These are phyloP conservation scores for Ophiosphaerella korrae DNA, from an alignment of 2,329 filamentous ascomycete genomes.

Conservation along the genomic window DNA sequence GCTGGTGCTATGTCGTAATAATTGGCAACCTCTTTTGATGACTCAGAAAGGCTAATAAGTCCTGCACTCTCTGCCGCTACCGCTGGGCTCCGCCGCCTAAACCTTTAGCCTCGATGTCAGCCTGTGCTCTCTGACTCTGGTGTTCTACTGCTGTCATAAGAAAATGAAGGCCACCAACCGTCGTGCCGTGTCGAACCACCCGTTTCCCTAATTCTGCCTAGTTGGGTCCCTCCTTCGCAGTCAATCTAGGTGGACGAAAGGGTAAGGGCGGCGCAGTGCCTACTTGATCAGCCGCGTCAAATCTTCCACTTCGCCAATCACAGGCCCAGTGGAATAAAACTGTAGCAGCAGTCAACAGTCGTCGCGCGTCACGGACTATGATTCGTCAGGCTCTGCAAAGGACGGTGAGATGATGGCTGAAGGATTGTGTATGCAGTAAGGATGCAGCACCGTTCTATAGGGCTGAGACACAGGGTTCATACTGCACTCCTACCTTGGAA, in stretches of 20 bases:
- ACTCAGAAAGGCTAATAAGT: too few species aligned
- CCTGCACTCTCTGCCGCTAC: neutral
- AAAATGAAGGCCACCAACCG: too few species aligned
- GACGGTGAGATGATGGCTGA: slow-evolving; percentile 33
- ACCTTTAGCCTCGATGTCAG: too few species aligned
- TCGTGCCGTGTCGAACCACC: too few species aligned
- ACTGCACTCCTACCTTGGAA: slow-evolving; percentile 4
- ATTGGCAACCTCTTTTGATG: too few species aligned
- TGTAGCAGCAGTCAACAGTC: neutral
- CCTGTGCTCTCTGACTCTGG: too few species aligned
- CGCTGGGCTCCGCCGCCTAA: too few species aligned
- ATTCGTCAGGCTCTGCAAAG: slow-evolving; percentile 21
- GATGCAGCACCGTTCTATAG: slow-evolving; percentile 21
- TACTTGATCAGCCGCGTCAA: neutral
- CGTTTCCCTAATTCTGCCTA: too few species aligned
- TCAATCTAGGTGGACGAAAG: neutral
- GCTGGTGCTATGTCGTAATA: neutral
- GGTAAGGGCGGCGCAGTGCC: neutral
- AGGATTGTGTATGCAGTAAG: slow-evolving; percentile 15
- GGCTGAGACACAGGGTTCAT: slow-evolving; percentile 31
- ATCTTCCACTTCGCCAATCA: neutral
- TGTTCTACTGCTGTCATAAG: too few species aligned
- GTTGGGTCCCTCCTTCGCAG: neutral
- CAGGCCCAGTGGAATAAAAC: neutral
- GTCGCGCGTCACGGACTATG: neutral